Conservation (phyloP, 768 basidiomycete genomes). For the Amanita inopinata region DNA sequence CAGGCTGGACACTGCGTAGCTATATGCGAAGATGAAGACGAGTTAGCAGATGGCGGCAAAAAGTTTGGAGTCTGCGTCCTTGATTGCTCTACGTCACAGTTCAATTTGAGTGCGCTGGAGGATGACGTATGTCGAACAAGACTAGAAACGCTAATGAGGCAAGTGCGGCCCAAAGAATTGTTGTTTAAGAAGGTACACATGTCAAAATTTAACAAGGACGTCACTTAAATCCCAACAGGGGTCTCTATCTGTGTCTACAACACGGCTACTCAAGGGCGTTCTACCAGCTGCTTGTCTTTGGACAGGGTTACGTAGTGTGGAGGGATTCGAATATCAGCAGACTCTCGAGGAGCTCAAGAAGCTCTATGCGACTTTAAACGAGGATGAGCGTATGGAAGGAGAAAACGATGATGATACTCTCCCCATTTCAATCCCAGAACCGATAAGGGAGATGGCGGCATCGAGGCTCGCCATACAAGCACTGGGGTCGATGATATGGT, state of each 20-base stretch:
- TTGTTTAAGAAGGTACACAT: slow-evolving; percentile 70
- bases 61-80: slow-evolving; percentile 85
- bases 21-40: slow-evolving; percentile 54
- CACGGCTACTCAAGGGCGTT: slow-evolving; percentile 70
- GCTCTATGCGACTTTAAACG: slow-evolving; percentile 45
- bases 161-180: slow-evolving; percentile 86
- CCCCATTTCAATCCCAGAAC: slow-evolving; percentile 46
- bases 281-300: slow-evolving; percentile 78
- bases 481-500: slow-evolving; percentile 90
- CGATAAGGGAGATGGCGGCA: slow-evolving; percentile 64
- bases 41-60: slow-evolving; percentile 31
- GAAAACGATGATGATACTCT: slow-evolving; percentile 31
- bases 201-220: not conserved
- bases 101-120: slow-evolving; percentile 80
- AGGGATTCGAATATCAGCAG: slow-evolving; percentile 71
- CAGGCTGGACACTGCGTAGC: slow-evolving; percentile 93
- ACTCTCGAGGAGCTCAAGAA: slow-evolving; percentile 59
- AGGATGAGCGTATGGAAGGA: slow-evolving; percentile 28
- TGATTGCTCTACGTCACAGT: slow-evolving; percentile 93
- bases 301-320: slow-evolving; percentile 76
- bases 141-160: slow-evolving; percentile 88
- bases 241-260: slow-evolving; percentile 75
- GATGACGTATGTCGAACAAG: slow-evolving; percentile 91
- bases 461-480: slow-evolving; percentile 69
- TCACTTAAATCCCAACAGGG: slow-evolving; percentile 39